These are phyloP conservation scores for Daphne laureola DNA, from an alignment of 441 rosid genomes.

Conservation along the genomic window DNA sequence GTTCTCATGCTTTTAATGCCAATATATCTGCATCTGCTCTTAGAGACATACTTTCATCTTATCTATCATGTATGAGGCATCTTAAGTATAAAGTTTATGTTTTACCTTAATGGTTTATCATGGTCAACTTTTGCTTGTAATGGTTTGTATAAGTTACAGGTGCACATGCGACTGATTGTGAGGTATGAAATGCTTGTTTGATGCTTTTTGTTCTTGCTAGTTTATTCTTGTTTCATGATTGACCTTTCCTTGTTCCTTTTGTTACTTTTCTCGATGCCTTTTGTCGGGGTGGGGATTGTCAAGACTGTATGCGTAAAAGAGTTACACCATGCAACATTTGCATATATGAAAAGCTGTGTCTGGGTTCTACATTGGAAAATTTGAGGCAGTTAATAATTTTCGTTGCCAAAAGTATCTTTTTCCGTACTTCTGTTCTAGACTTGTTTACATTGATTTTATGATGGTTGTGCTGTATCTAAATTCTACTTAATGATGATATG, in stretches of 20 bases:
- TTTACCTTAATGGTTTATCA: slow-evolving; percentile 4
- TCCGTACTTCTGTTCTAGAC: too few relatives aligned
- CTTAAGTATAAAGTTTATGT: neutral
- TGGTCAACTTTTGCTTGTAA: slow-evolving; percentile 8
- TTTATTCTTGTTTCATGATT: slow-evolving; percentile 7
- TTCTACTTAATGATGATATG: too few relatives aligned
- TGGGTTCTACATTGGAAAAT: too few relatives aligned
- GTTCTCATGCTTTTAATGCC: neutral
- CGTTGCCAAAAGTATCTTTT: too few relatives aligned
- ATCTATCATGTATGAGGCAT: slow-evolving; percentile 1
- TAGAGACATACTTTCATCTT: too few relatives aligned
- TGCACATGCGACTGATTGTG: slow-evolving; percentile 12
- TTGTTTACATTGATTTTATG: too few relatives aligned
- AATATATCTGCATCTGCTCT: neutral
- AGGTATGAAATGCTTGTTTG: slow-evolving; percentile 21
- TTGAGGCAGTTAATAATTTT: too few relatives aligned
- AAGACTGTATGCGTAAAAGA: too few relatives aligned
- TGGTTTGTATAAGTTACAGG: slow-evolving; percentile 16
- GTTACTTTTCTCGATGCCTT: slow-evolving; percentile 2
- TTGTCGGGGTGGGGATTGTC: too few relatives aligned
- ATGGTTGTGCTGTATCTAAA: too few relatives aligned
- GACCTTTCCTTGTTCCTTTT: neutral
- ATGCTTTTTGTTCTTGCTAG: slow-evolving; percentile 9
- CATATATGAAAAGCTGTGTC: too few relatives aligned
- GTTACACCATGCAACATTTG: too few relatives aligned